These are phyloP conservation scores for Thamnidium elegans DNA, from an alignment of 192 early-diverging fungal species.

Conservation along the genomic window DNA sequence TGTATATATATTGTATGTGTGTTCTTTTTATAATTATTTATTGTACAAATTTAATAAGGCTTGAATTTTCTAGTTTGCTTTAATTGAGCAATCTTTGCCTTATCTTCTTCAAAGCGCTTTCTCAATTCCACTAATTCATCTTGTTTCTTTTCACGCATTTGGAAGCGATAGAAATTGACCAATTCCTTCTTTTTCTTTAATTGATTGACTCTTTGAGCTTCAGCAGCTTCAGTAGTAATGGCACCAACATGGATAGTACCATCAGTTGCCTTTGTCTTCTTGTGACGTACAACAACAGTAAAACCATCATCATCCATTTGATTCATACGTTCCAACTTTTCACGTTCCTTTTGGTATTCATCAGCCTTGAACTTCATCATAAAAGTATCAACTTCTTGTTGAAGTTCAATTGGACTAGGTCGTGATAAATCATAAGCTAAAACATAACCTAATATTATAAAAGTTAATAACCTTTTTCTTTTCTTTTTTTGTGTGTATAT, in stretches of 20 bases:
- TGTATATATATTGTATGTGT: too few relatives aligned
- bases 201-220: conserved; percentile 46
- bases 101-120: conserved; percentile 92
- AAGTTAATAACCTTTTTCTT: not conserved
- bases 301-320: conserved; percentile 93
- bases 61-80: conserved; percentile 80
- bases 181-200: conserved; percentile 76
- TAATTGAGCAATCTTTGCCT: conserved; percentile 73
- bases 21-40: too few relatives aligned
- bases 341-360: conserved; percentile 67
- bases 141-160: conserved; percentile 87
- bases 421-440: conserved; percentile 24
- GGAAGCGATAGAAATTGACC: conserved; percentile 94
- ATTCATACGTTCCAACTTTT: conserved; percentile 64
- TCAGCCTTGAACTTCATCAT: conserved; percentile 77
- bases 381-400: conserved; percentile 64
- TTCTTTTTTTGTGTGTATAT: too few relatives aligned
- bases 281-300: conserved; percentile 73
- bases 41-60: conserved; percentile 63
- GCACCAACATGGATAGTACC: conserved; percentile 53
- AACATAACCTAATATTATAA: conserved; percentile 27
- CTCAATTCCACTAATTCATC: conserved; percentile 87
- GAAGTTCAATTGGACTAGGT: conserved; percentile 44
- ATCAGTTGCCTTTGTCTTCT: conserved; percentile 59
- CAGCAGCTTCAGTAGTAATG: conserved; percentile 49